These are phyloP conservation scores for Zanthoxylum bungeanum DNA, from an alignment of 345 rosid genomes.

Conservation along the genomic window DNA sequence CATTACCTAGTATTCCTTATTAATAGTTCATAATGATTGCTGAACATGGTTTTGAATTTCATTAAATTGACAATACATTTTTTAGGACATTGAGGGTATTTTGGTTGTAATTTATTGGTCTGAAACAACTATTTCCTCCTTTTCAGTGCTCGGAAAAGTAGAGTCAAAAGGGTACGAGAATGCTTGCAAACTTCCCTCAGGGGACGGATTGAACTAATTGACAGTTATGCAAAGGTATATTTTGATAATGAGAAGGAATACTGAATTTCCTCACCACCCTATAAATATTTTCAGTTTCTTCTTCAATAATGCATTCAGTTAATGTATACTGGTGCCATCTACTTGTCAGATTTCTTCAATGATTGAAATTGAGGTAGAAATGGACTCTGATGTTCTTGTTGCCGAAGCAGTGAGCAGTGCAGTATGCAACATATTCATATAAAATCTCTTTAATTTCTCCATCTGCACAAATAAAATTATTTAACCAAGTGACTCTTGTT, in stretches of 20 bases:
- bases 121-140: slow-evolving; percentile 15
- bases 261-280: background rate
- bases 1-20: slow-evolving; percentile 7
- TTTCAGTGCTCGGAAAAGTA: slow-evolving; percentile 65
- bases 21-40: background rate
- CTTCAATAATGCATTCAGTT: background rate
- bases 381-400: slow-evolving; percentile 94
- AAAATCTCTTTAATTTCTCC: slow-evolving; percentile 1
- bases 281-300: slow-evolving; percentile 12
- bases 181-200: slow-evolving; percentile 68
- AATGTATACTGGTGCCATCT: background rate
- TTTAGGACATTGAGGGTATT: background rate
- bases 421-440: slow-evolving; percentile 29
- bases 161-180: slow-evolving; percentile 80
- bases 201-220: slow-evolving; percentile 85
- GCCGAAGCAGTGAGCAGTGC: slow-evolving; percentile 80
- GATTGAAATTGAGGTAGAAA: slow-evolving; percentile 95
- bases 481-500: slow-evolving; percentile 17
- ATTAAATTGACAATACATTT: background rate
- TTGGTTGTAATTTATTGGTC: background rate
- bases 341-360: slow-evolving; percentile 79
- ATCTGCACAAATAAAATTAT: background rate
- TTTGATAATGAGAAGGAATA: slow-evolving; percentile 12
- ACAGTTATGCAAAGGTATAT: slow-evolving; percentile 85
- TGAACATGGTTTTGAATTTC: slow-evolving; percentile 3